phyloP scores from a whole-genome alignment of 2,329 filamentous ascomycete species.

The Phaeoacremonium minimum region DNA sequence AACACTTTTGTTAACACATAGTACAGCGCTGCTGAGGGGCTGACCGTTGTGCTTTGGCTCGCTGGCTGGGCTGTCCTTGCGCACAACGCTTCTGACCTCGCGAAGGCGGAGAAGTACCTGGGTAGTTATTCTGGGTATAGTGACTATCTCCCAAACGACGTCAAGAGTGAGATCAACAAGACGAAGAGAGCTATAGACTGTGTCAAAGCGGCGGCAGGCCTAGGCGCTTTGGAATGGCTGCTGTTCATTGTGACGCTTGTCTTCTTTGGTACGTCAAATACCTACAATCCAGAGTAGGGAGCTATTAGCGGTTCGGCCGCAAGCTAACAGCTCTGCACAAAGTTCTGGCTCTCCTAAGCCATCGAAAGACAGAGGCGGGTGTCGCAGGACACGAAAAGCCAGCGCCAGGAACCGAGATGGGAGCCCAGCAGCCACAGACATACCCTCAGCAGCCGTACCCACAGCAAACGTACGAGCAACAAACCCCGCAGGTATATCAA shows the following conservation, averaged over 20 bases:
- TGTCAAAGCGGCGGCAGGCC: slow-evolving; percentile 13
- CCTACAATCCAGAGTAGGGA: too few relatives aligned
- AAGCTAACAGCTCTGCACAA: too few relatives aligned
- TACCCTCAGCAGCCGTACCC: slow-evolving; percentile 3
- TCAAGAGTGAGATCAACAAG: neutral
- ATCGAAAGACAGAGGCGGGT: too few relatives aligned
- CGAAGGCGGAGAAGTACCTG: slow-evolving; percentile 35
- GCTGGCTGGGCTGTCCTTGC: slow-evolving; percentile 44
- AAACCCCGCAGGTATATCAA: neutral
- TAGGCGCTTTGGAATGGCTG: slow-evolving; percentile 14
- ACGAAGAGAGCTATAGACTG: slow-evolving; percentile 8
- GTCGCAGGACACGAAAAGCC: neutral
- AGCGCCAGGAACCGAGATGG: neutral
- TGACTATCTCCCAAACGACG: too few relatives aligned
- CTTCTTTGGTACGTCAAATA: slow-evolving; percentile 8
- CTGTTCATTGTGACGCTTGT: slow-evolving; percentile 11
- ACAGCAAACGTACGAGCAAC: slow-evolving; percentile 1
- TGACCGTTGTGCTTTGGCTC: neutral
- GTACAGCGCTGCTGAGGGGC: neutral
- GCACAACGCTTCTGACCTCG: slow-evolving; percentile 70
- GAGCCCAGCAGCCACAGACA: slow-evolving; percentile 1
- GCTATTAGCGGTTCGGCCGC: too few relatives aligned
- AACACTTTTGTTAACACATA: neutral
- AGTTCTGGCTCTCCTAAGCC: too few relatives aligned
- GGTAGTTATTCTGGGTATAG: slow-evolving; percentile 1